Conservation (phyloP, 768 basidiomycete genomes). For the Termitomyces sp. region DNA sequence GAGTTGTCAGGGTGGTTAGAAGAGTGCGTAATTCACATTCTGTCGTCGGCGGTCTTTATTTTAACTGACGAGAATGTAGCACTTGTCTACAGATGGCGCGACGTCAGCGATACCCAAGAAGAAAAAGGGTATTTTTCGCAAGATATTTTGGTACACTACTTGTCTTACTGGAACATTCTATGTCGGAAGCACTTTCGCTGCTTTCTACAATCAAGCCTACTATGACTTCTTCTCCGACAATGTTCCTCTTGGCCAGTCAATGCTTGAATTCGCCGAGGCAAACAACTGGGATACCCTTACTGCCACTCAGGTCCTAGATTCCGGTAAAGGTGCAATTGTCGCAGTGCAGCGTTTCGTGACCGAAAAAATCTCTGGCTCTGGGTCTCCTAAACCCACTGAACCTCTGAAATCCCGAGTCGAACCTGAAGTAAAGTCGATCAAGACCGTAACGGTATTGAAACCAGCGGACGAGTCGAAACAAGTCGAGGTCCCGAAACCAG, state of each 20-base stretch:
- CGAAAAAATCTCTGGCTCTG: slow-evolving; percentile 42
- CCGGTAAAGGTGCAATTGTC: slow-evolving; percentile 43
- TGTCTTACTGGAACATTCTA: slow-evolving; percentile 74
- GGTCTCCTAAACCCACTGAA: slow-evolving; percentile 27
- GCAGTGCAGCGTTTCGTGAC: slow-evolving; percentile 46
- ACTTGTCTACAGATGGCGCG: slow-evolving; percentile 53
- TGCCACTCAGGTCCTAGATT: slow-evolving; percentile 48
- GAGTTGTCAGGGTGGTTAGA: slow-evolving; percentile 45
- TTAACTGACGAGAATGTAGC: slow-evolving; percentile 31
- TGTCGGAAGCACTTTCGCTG: slow-evolving; percentile 71
- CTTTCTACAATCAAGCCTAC: slow-evolving; percentile 74
- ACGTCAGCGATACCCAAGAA: slow-evolving; percentile 37
- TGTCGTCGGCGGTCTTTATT: not conserved
- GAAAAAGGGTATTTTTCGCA: slow-evolving; percentile 49
- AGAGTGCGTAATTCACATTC: slow-evolving; percentile 40
- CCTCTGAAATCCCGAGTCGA: slow-evolving; percentile 24
- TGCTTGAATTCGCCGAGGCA: slow-evolving; percentile 80
- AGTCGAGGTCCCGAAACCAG: slow-evolving; percentile 6
- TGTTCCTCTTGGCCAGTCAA: slow-evolving; percentile 70
- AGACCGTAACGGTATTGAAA: slow-evolving; percentile 18
- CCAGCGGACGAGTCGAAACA: not conserved
- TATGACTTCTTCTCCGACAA: slow-evolving; percentile 81
- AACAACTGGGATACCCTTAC: slow-evolving; percentile 78
- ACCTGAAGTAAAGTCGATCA: slow-evolving; percentile 35
- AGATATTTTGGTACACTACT: slow-evolving; percentile 62